Percentiles rank a stretch among this genome's conserved stretches.
Conservation (phyloP, 805 yeast species). For the Saccharomyces mikatae region DNA sequence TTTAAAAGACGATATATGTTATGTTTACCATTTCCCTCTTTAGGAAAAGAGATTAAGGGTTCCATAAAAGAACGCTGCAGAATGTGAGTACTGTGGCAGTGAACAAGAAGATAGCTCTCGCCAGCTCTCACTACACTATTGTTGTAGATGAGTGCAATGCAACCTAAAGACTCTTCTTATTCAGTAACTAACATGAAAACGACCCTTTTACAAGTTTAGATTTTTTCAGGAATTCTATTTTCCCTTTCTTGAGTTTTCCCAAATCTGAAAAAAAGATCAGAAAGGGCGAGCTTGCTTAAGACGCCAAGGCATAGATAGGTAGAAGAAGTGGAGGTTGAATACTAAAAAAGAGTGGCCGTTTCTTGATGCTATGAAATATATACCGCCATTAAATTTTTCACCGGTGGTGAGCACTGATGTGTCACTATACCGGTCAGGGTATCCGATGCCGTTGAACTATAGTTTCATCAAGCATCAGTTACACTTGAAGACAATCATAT, state of each 20-base stretch:
- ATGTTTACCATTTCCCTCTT: background rate
- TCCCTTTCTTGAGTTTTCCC: background rate
- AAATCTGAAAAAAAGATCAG: background rate
- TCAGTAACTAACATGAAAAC: background rate
- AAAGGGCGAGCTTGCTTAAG: background rate
- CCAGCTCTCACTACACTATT: background rate
- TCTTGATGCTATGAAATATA: conserved; percentile 30
- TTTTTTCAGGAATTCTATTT: background rate
- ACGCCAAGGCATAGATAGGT: background rate
- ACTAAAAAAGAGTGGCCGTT: background rate
- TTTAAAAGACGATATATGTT: background rate
- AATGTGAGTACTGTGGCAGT: background rate
- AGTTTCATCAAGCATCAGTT: conserved; percentile 62
- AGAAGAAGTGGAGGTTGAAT: background rate
- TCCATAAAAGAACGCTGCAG: background rate
- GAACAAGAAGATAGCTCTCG: background rate
- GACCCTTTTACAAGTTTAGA: background rate
- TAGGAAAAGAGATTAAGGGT: background rate
- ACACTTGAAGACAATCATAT: conserved; percentile 69
- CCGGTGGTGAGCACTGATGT: conserved; percentile 61
- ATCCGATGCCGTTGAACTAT: conserved; percentile 81
- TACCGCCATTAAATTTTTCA: conserved; percentile 89
- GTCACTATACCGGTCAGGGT: conserved; percentile 83
- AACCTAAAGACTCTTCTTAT: background rate
- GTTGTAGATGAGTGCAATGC: background rate